Conservation (phyloP, 1,284 basidiomycete species). For the Porogramme epimiltina region DNA sequence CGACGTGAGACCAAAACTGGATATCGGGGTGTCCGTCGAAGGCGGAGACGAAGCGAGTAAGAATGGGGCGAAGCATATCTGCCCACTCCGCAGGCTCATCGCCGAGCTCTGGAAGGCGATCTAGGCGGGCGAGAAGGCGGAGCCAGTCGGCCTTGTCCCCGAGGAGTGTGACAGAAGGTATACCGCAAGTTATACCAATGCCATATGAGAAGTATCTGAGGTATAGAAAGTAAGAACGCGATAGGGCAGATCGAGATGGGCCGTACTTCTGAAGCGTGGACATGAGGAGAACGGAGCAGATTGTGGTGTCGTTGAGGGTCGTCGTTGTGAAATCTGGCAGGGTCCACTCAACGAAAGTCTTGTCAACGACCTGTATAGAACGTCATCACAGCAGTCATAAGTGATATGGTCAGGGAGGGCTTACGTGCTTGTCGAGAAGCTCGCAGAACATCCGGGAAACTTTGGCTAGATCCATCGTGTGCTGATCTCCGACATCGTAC, state of each 20-base stretch:
- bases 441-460: constrained; percentile 37
- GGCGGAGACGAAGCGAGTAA: constrained; percentile 36
- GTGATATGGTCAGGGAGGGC: neutral
- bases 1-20: constrained; percentile 39
- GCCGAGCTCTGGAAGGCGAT: constrained; percentile 39
- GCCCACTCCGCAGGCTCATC: constrained; percentile 35
- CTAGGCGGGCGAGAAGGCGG: constrained; percentile 32
- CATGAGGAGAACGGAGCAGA: constrained; percentile 47
- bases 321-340: constrained; percentile 51
- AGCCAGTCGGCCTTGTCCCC: constrained; percentile 41
- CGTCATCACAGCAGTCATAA: too few relatives aligned
- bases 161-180: constrained; percentile 50
- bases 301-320: constrained; percentile 40
- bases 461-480: constrained; percentile 33
- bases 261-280: constrained; percentile 36
- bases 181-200: constrained; percentile 39
- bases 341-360: constrained; percentile 41
- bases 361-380: constrained; percentile 39
- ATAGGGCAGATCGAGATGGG: neutral
- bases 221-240: neutral
- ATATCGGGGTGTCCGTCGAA: constrained; percentile 36
- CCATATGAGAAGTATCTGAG: constrained; percentile 39
- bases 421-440: constrained; percentile 14
- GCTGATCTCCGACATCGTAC: constrained; percentile 3
- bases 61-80: constrained; percentile 36